These are phyloP conservation scores for Podaxis sp. DNA, from an alignment of 768 basidiomycete genomes.

Conservation along the genomic window DNA sequence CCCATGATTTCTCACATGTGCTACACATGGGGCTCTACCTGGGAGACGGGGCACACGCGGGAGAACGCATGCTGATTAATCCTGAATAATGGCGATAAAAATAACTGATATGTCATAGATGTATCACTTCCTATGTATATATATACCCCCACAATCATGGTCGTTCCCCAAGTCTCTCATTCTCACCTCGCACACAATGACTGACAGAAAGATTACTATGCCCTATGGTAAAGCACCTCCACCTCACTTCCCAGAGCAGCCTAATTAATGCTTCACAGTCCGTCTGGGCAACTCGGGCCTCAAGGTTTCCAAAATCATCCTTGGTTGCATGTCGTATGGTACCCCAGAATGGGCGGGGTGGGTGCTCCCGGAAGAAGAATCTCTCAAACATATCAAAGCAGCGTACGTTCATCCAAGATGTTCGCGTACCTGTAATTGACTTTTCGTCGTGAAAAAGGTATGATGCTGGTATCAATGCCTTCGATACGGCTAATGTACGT, in stretches of 20 bases:
- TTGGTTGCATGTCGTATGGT: constrained; percentile 61
- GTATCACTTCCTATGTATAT: neutral
- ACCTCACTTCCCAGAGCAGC: neutral
- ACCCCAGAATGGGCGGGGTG: constrained; percentile 45
- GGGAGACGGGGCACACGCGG: neutral
- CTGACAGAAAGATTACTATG: neutral
- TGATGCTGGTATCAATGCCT: constrained; percentile 60
- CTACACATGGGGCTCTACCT: too few relatives aligned
- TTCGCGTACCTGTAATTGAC: neutral
- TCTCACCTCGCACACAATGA: neutral
- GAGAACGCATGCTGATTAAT: neutral
- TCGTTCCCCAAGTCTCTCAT: neutral
- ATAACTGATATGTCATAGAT: neutral
- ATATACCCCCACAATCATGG: neutral
- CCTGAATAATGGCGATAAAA: neutral
- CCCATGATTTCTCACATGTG: too few relatives aligned
- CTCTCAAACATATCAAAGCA: constrained; percentile 48
- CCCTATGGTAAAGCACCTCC: neutral
- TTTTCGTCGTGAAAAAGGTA: constrained; percentile 28
- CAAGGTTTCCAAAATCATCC: constrained; percentile 61
- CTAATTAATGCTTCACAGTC: constrained; percentile 25
- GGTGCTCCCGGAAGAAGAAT: constrained; percentile 44
- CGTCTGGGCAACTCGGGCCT: constrained; percentile 49
- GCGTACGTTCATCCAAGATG: constrained; percentile 24
- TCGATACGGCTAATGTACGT: constrained; percentile 50